A percentile compares a stretch with the other conserved stretches of the same genome.
phyloP scores from a whole-genome alignment of 2,329 filamentous ascomycete genomes.

The Diaporthe batatas region DNA sequence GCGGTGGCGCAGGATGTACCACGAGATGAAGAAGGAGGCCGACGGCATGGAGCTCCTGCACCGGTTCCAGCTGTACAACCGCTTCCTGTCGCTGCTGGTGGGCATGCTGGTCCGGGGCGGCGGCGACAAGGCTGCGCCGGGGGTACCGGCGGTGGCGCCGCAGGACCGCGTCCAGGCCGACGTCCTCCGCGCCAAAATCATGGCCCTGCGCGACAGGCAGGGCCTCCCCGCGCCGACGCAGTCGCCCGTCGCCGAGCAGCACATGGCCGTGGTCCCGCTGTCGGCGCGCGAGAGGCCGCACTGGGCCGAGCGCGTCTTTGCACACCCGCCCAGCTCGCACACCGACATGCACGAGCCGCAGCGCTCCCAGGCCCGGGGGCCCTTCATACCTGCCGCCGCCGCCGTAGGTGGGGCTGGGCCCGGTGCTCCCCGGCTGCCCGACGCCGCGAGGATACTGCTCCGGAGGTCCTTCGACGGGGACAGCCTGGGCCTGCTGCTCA shows the following conservation, averaged over 20 bases:
- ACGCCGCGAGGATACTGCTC: conserved; percentile 65
- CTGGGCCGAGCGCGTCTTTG: conserved; percentile 74
- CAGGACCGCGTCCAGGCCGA: conserved; percentile 71
- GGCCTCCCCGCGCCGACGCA: conserved; percentile 54
- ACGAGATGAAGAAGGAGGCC: conserved; percentile 66
- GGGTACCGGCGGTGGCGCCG: too few species aligned
- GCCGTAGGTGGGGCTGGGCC: conserved; percentile 48
- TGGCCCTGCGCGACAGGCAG: conserved; percentile 66
- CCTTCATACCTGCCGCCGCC: conserved; percentile 59
- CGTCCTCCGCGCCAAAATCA: conserved; percentile 60
- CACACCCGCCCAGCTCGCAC: conserved; percentile 63
- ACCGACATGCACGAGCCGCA: conserved; percentile 46
- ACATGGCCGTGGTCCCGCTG: conserved; percentile 37
- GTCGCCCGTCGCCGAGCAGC: not conserved
- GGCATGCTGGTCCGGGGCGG: conserved; percentile 58
- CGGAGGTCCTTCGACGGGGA: conserved; percentile 71
- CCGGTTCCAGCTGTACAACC: conserved; percentile 69
- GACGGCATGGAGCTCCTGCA: conserved; percentile 65
- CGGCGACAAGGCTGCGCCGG: too few species aligned
- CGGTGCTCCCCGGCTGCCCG: conserved; percentile 55
- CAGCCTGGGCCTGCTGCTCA: conserved; percentile 66
- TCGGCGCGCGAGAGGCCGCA: conserved; percentile 59
- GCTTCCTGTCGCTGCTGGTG: conserved; percentile 63
- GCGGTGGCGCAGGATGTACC: conserved; percentile 72
- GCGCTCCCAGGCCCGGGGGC: conserved; percentile 46